Evolutionary conservation across 345 rosid species (phyloP), one percentile per base, ranked within the genome.

Genomic region (Linum lewisii): DNA sequence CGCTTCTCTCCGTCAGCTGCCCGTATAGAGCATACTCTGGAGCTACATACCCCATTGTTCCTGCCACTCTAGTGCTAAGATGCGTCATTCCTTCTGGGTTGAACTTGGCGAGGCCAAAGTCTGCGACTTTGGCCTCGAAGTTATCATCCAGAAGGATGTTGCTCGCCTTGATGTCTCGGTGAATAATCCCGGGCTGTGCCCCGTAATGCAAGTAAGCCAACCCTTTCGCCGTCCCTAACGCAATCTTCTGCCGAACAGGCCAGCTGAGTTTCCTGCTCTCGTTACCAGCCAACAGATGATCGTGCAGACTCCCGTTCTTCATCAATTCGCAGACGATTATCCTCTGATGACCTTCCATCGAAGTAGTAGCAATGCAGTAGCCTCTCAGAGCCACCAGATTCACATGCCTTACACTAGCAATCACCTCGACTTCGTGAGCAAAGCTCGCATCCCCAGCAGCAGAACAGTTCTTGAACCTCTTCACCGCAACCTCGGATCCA

Each of bases 1-100:
- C 98, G 32, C 96, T 91, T 59, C 87, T 79, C 63, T 85, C 94
- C 0, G 98, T 91, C 68, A 91, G 60, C 24, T 91, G 94, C 56
- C 96, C 98, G 42, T 91, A 87, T 61, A 87, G 62, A 0, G 98
- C 96, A 57, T 91, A 91, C 81, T 91, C 98, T 0, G 98, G 98
- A 4, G 98, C 98, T 24, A 91, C 94, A 52, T 91, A 91, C 21
- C 98, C 98, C 97, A 84, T 85, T 16, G 98, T 91, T 13, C 98
- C 98, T 0, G 96, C 98, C 2, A 87, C 98, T 66, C 98, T 65
- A 2, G 98, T 91, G 80, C 89, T 91, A 81, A 84, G 51, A 78
- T 87, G 96, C 21, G 97, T 82, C 73, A 80, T 65, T 22, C 91
- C 88, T 63, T 87, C 97, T 0, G 91, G 94, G 2, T 81, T 77